These are phyloP conservation scores for Phaseolus lunatus DNA, from an alignment of 306 rosid genomes.

Conservation along the genomic window DNA sequence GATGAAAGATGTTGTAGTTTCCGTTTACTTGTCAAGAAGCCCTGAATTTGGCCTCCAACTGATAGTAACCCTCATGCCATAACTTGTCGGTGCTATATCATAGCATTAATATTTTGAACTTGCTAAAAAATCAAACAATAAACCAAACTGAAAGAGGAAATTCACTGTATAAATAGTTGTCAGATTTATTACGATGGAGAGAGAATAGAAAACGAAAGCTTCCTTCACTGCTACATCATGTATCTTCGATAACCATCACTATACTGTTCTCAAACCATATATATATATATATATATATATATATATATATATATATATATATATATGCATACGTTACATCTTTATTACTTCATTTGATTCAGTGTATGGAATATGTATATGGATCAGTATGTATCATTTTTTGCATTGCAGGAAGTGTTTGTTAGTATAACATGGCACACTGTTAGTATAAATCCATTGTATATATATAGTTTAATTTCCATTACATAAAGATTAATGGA, in stretches of 20 bases:
- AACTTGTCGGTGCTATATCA: constrained; percentile 8
- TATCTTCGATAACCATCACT: neutral
- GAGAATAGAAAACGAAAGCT: neutral
- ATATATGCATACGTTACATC: neutral
- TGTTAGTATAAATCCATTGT: too few relatives aligned
- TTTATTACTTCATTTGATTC: too few relatives aligned
- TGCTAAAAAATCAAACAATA: neutral
- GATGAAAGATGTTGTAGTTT: neutral
- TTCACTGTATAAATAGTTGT: neutral
- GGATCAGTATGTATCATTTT: too few relatives aligned
- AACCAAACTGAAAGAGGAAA: neutral
- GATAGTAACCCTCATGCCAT: neutral
- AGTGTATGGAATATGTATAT: too few relatives aligned
- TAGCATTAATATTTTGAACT: neutral
- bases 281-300: too few relatives aligned
- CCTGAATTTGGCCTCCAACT: constrained; percentile 12
- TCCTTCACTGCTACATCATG: neutral
- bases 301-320: too few relatives aligned
- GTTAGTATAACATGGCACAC: too few relatives aligned
- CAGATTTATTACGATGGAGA: neutral
- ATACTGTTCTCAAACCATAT: too few relatives aligned
- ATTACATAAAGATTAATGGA: too few relatives aligned
- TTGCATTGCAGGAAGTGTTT: too few relatives aligned
- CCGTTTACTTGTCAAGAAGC: constrained; percentile 8
- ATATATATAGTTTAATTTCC: too few relatives aligned